Base-by-base conservation (phyloP, 1,284 basidiomycete species). In the Cutaneotrichosporon cyanovorans region DNA sequence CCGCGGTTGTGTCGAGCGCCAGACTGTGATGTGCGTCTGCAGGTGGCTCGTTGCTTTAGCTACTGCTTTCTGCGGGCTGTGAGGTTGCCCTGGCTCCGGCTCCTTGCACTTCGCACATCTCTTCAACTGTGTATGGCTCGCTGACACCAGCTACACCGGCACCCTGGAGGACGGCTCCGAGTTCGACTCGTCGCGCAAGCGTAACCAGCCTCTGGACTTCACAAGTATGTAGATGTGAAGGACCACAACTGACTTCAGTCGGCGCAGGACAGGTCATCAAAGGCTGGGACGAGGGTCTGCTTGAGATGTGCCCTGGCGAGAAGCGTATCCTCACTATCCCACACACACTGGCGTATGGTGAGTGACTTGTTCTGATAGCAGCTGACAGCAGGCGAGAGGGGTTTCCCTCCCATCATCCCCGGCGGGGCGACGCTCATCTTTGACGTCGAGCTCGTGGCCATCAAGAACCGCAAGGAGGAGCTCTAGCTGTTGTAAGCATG, bases 271-370 rank as follows among this genome's bases (percentile, higher is more conserved):
- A 75, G 57, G 77, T 78, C 21, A 78, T 78, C 63, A 61, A 65
- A 44, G 69, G 71, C 25, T 72, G 71, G 71, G 71, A 72, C 46
- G 62, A 73, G 56, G 73, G 77, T 15, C 61, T 79, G 15, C 58
- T 75, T 15, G 75, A 76, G 60, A 92, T 95, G 85, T 96, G 92
- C 69, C 66, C 87, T 30, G 77, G 80, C 49, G 92, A 97, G 76
- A 91, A 90, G 76, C 83, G 92, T 37, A 87, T 78, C n/a, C 78
- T 96, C 54, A 88, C 83, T 16, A 91, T 91, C 56, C 90, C 90
- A 15, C 66, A 85, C 12, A 55, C 75, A 41, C 73, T 82, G 72
- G 89, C 81, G 12, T 93, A 92, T 62, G 89, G 89, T 89, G 52
- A 53, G 83, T 76, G 16, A 40, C 57, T 33, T 28, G 25, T 28